These are phyloP conservation scores for Penicillium thymicola DNA, from an alignment of 2,329 filamentous ascomycete species.

Conservation along the genomic window DNA sequence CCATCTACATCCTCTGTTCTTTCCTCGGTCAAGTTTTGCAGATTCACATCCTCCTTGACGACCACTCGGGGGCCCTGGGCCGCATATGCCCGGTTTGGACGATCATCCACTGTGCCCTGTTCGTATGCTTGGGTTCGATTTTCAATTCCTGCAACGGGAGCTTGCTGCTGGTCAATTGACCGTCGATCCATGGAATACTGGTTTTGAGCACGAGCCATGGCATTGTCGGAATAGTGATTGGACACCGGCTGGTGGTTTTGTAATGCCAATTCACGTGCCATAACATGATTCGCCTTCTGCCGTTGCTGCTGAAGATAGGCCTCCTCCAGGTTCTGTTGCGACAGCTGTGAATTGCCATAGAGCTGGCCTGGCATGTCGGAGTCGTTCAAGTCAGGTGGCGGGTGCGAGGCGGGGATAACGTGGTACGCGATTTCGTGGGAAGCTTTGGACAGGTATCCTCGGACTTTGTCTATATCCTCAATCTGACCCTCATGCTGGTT, in stretches of 20 bases:
- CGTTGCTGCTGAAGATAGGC: slow-evolving; percentile 57
- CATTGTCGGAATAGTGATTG: slow-evolving; percentile 45
- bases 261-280: slow-evolving; percentile 53
- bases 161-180: slow-evolving; percentile 42
- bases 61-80: slow-evolving; percentile 53
- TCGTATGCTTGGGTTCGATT: slow-evolving; percentile 49
- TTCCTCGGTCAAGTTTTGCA: slow-evolving; percentile 45
- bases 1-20: slow-evolving; percentile 63
- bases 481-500: slow-evolving; percentile 51
- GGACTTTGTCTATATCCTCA: slow-evolving; percentile 62
- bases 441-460: slow-evolving; percentile 62
- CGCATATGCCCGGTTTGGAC: slow-evolving; percentile 58
- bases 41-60: slow-evolving; percentile 41
- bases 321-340: slow-evolving; percentile 57
- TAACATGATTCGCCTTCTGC: slow-evolving; percentile 45
- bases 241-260: slow-evolving; percentile 61
- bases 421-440: slow-evolving; percentile 67
- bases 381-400: slow-evolving; percentile 52
- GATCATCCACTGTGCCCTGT: slow-evolving; percentile 49
- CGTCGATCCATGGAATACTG: slow-evolving; percentile 43
- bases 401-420: slow-evolving; percentile 62
- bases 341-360: slow-evolving; percentile 51
- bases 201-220: slow-evolving; percentile 41
- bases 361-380: slow-evolving; percentile 43
- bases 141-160: slow-evolving; percentile 53